Evolutionary conservation across 371 early-diverging fungal genomes (phyloP).

Genomic region (Rhizomucor miehei): DNA sequence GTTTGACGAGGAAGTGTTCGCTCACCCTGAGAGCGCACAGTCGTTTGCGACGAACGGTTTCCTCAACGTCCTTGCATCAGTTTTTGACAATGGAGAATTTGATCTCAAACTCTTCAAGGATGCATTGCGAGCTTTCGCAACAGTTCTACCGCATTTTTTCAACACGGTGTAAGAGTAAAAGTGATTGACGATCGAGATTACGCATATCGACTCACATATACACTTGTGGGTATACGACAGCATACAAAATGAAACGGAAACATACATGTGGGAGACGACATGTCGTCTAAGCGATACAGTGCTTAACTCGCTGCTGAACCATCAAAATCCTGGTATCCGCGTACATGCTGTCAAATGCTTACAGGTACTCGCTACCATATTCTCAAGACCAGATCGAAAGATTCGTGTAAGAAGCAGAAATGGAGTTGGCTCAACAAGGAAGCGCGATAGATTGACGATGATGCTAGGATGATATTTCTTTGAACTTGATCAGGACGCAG

Average conservation of each 20-base stretch:
- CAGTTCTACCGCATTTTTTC: constrained; percentile 35
- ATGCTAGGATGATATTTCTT: constrained; percentile 29
- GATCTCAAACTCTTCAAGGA: constrained; percentile 29
- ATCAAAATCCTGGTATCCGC: constrained; percentile 38
- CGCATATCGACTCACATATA: background rate
- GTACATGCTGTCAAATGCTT: constrained; percentile 43
- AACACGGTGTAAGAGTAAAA: constrained; percentile 32
- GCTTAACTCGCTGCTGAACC: constrained; percentile 16
- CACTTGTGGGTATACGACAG: constrained; percentile 13
- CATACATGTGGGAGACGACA: constrained; percentile 38
- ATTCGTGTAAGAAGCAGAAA: constrained; percentile 7
- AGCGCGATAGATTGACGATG: background rate
- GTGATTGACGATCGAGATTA: background rate
- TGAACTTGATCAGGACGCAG: constrained; percentile 32
- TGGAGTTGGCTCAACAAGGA: constrained; percentile 5
- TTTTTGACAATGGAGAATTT: constrained; percentile 21
- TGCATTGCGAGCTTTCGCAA: constrained; percentile 39
- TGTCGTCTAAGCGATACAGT: constrained; percentile 21
- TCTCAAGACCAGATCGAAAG: constrained; percentile 26
- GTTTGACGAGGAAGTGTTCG: constrained; percentile 32
- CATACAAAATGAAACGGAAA: constrained; percentile 46
- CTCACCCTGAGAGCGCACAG: constrained; percentile 27
- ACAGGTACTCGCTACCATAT: constrained; percentile 36
- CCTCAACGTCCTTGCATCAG: constrained; percentile 23
- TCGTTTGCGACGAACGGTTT: constrained; percentile 43